Evolutionary conservation across 1,139 yeast species (phyloP).

Genomic region (Suhomyces bolitotheri): DNA sequence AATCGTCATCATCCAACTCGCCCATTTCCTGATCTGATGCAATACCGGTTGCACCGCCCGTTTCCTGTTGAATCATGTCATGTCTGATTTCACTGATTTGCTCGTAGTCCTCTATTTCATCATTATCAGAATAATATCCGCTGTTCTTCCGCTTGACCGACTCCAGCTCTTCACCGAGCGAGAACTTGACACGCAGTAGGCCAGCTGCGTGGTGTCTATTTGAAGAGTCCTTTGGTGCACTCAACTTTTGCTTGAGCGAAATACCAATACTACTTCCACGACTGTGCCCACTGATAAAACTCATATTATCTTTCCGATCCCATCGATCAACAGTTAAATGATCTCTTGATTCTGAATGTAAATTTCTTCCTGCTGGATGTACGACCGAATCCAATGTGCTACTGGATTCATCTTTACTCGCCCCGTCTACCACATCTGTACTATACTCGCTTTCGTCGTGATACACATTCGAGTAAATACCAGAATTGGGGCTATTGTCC

Average conservation of each 20-base stretch:
- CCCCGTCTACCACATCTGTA: conserved; percentile 2
- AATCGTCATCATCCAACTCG: conserved; percentile 6
- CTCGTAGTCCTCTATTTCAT: no score
- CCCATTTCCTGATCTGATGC: conserved; percentile 3
- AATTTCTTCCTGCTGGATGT: conserved; percentile 1
- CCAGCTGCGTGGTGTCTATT: conserved; percentile 4
- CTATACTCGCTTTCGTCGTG: conserved; percentile 8
- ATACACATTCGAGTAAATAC: background rate
- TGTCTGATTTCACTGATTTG: no score
- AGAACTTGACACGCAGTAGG: conserved; percentile 6
- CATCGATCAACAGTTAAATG: conserved; percentile 1
- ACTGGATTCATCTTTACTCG: conserved; percentile 3
- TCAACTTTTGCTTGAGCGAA: conserved; percentile 6
- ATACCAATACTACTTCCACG: conserved; percentile 5
- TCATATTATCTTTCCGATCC: conserved; percentile 1
- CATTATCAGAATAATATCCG: conserved; percentile 13
- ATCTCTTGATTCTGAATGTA: conserved; percentile 1
- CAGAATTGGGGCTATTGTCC: background rate
- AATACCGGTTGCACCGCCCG: background rate
- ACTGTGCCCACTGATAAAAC: conserved; percentile 8
- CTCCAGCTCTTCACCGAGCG: conserved; percentile 5
- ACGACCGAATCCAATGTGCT: conserved; percentile 7
- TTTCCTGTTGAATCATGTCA: background rate
- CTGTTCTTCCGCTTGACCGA: conserved; percentile 10
- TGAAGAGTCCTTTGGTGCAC: conserved; percentile 1